A percentile compares a stretch with the other conserved stretches of the same genome.
These are phyloP conservation scores for Colletotrichum orchidophilum DNA, from an alignment of 2,329 filamentous ascomycete genomes.

Conservation along the genomic window DNA sequence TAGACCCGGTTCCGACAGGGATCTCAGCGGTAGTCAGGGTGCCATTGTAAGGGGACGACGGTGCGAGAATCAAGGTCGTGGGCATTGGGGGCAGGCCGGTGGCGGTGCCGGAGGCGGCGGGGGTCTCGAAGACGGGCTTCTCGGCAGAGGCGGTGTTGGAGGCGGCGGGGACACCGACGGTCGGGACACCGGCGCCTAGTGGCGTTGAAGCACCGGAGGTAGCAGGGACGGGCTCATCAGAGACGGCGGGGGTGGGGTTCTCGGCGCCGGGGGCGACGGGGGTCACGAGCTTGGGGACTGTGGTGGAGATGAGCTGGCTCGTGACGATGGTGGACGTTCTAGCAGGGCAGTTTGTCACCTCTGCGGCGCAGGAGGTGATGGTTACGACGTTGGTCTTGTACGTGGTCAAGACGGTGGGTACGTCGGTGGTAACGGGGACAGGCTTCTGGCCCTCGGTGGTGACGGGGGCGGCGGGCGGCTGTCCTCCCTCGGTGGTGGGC, in stretches of 20 bases:
- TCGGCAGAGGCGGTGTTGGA: conserved; percentile 3
- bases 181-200: background rate
- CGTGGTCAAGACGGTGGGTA: conserved; percentile 50
- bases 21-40: conserved; percentile 11
- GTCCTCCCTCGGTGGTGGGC: conserved; percentile 25
- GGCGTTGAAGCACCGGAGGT: background rate
- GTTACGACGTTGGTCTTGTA: conserved; percentile 45
- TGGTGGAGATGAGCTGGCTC: conserved; percentile 48
- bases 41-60: conserved; percentile 20
- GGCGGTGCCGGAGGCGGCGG: background rate
- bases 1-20: conserved; percentile 10
- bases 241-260: conserved; percentile 31
- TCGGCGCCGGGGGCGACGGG: conserved; percentile 15
- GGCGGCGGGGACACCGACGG: background rate
- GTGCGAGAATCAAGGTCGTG: conserved; percentile 22
- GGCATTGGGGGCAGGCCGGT: background rate
- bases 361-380: conserved; percentile 64
- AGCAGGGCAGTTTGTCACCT: conserved; percentile 48
- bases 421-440: conserved; percentile 46
- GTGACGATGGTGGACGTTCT: conserved; percentile 44
- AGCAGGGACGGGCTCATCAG: background rate
- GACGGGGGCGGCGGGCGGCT: conserved; percentile 42
- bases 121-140: conserved; percentile 7
- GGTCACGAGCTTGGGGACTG: background rate
- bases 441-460: conserved; percentile 37